Conservation (phyloP, 768 basidiomycete genomes). For the Termitomyces eurrhizus region DNA sequence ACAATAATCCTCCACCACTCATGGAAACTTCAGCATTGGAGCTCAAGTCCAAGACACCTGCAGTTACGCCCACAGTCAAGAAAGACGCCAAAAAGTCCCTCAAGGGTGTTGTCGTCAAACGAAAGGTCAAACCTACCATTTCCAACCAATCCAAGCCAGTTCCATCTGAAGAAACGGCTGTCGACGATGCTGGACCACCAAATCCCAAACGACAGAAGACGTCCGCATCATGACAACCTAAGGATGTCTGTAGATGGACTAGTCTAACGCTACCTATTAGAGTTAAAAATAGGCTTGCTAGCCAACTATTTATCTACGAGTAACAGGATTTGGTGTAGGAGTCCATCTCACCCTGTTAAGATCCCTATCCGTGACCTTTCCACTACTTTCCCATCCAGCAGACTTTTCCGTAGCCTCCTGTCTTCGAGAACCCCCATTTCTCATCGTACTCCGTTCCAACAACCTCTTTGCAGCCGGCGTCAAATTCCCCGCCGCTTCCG, state of each 20-base stretch:
- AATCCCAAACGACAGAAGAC: slow-evolving; percentile 60
- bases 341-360: slow-evolving; percentile 73
- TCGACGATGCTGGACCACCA: slow-evolving; percentile 21
- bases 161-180: slow-evolving; percentile 5
- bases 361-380: slow-evolving; percentile 53
- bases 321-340: slow-evolving; percentile 52
- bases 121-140: slow-evolving; percentile 48
- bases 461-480: slow-evolving; percentile 85
- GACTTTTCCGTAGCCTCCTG: slow-evolving; percentile 63
- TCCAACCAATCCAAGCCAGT: slow-evolving; percentile 15
- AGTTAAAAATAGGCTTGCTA: background rate
- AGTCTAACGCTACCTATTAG: background rate
- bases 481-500: slow-evolving; percentile 67
- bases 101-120: slow-evolving; percentile 82
- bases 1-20: too few species aligned
- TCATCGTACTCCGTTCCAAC: slow-evolving; percentile 67
- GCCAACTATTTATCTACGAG: slow-evolving; percentile 8
- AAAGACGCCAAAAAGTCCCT: slow-evolving; percentile 65
- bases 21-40: slow-evolving; percentile 32
- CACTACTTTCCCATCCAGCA: slow-evolving; percentile 51
- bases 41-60: slow-evolving; percentile 24
- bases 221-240: slow-evolving; percentile 22
- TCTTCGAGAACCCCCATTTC: slow-evolving; percentile 57
- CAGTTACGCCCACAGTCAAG: slow-evolving; percentile 33
- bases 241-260: background rate